phyloP scores from a whole-genome alignment of 2,329 filamentous ascomycete species.

The Sclerotinia trifoliorum region DNA sequence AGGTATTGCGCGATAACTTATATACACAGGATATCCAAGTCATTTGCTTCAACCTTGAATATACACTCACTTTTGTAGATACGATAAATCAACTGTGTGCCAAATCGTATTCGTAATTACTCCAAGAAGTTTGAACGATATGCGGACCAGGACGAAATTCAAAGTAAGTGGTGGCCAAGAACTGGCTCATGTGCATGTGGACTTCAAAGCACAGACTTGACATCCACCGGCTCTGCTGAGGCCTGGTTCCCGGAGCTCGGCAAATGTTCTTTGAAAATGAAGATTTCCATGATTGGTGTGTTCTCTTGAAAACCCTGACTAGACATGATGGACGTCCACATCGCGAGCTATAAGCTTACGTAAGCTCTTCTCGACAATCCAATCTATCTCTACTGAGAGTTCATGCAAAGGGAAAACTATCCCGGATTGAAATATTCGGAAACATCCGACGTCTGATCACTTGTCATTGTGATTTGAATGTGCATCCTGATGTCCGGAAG shows the following conservation, averaged over 20 bases:
- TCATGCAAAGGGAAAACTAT: background rate
- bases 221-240: background rate
- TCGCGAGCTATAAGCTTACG: background rate
- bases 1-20: background rate
- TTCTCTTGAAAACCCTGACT: background rate
- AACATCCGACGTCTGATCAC: background rate
- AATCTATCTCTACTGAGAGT: background rate
- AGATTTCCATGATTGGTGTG: background rate
- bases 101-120: background rate
- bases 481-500: background rate
- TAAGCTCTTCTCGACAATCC: background rate
- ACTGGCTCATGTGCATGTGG: background rate
- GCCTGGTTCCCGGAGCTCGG: background rate
- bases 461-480: background rate
- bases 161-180: background rate
- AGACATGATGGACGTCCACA: background rate
- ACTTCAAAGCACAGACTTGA: background rate
- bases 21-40: background rate
- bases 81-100: background rate
- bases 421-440: background rate
- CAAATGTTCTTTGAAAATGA: background rate
- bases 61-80: background rate
- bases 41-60: background rate
- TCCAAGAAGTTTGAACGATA: background rate
- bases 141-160: background rate